Conservation (phyloP, 148 eudicot genomes). For the Hydrangea macrophylla region DNA sequence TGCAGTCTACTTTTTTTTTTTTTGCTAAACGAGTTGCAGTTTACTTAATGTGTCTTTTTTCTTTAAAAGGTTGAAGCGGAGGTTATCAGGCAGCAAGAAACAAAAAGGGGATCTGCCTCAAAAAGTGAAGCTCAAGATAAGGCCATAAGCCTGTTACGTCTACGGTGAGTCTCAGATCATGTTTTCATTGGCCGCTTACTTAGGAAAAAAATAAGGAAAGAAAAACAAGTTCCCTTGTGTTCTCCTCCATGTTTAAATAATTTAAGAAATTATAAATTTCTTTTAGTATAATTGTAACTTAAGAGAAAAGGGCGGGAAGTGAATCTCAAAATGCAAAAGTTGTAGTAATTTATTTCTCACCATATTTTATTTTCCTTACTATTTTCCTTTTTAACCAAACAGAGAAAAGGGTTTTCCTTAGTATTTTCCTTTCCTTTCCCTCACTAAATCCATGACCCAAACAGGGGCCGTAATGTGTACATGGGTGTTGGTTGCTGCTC, state of each 20-base stretch:
- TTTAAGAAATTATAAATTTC: too few species aligned
- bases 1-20: conserved; percentile 6
- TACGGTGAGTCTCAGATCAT: conserved; percentile 51
- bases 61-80: conserved; percentile 74
- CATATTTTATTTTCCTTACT: not conserved
- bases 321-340: too few species aligned
- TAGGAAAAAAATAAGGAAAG: too few species aligned
- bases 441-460: too few species aligned
- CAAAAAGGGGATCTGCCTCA: conserved; percentile 71
- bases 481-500: not conserved
- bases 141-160: conserved; percentile 70
- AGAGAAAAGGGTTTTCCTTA: too few species aligned
- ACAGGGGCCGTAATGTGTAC: not conserved
- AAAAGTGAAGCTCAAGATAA: conserved; percentile 92
- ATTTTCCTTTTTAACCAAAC: too few species aligned
- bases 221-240: too few species aligned
- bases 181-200: not conserved
- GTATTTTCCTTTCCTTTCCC: too few species aligned
- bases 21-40: not conserved
- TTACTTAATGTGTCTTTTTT: conserved; percentile 11
- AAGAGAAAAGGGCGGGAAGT: too few species aligned
- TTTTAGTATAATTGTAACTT: too few species aligned
- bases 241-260: too few species aligned
- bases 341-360: not conserved
- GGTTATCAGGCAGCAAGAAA: conserved; percentile 52